A percentile compares a stretch with the other conserved stretches of the same genome.
phyloP scores from a whole-genome alignment of 2,329 filamentous ascomycete species.

The Trichoderma simmonsii region DNA sequence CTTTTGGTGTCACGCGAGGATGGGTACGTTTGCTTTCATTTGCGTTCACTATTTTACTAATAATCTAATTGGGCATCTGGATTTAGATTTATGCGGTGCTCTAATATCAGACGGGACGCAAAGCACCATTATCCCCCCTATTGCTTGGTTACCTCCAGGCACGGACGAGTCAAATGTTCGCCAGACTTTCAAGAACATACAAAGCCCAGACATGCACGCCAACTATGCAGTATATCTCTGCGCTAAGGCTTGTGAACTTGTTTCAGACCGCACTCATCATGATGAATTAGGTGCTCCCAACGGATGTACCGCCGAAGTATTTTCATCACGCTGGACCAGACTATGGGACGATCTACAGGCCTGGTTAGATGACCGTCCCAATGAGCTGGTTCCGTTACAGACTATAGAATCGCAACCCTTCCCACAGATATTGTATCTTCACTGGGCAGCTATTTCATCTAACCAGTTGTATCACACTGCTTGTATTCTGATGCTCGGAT shows the following conservation, averaged over 20 bases:
- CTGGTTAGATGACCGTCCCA: conserved; percentile 47
- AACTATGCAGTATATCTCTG: conserved; percentile 58
- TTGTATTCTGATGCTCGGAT: conserved; percentile 48
- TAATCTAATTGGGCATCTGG: background rate
- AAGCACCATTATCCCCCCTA: background rate
- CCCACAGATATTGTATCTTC: conserved; percentile 50
- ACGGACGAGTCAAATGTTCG: background rate
- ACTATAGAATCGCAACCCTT: conserved; percentile 45
- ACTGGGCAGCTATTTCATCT: conserved; percentile 54
- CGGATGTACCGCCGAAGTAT: conserved; percentile 40
- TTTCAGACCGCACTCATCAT: conserved; percentile 47
- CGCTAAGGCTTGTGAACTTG: conserved; percentile 49
- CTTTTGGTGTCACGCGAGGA: conserved; percentile 10
- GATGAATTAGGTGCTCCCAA: conserved; percentile 46
- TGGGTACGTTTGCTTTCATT: background rate
- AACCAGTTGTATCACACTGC: conserved; percentile 58
- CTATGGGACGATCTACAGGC: conserved; percentile 50
- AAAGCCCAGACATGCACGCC: conserved; percentile 51
- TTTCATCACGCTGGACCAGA: conserved; percentile 43
- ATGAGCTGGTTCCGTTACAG: conserved; percentile 45
- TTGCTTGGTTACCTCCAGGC: background rate
- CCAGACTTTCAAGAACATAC: background rate
- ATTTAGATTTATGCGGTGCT: background rate
- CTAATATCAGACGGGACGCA: conserved; percentile 5
- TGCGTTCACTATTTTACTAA: background rate